Evolutionary conservation across 306 rosid genomes (phyloP).

Genomic region (Sesbania bispinosa): DNA sequence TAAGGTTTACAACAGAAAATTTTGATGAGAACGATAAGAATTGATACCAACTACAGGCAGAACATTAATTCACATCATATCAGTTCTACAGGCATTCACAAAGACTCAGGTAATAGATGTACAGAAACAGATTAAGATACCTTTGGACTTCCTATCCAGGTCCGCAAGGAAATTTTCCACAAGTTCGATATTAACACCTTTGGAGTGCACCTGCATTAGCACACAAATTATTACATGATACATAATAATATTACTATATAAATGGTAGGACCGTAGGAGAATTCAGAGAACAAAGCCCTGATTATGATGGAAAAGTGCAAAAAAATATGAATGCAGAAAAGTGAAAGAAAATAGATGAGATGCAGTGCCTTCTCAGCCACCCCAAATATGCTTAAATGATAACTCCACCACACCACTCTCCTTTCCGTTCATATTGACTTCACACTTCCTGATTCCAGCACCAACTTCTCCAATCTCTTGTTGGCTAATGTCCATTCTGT

Average conservation of each 20-base stretch:
- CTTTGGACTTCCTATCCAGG: conserved; percentile 63
- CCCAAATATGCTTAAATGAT: no score
- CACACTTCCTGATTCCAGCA: background rate
- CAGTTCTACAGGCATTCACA: background rate
- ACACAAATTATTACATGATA: background rate
- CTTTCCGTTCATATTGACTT: no score
- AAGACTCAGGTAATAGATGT: background rate
- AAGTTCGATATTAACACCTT: conserved; percentile 59
- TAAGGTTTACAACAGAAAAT: no score
- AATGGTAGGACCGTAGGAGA: background rate
- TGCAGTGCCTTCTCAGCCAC: background rate
- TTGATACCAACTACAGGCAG: no score
- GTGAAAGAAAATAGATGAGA: background rate
- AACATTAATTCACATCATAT: no score
- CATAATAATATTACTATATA: no score
- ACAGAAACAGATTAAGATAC: no score
- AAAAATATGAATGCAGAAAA: background rate
- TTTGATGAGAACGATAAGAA: no score
- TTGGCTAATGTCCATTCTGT: background rate
- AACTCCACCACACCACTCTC: no score
- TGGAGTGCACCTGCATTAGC: conserved; percentile 75
- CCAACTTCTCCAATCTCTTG: background rate
- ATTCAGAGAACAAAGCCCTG: background rate
- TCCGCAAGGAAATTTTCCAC: conserved; percentile 65
- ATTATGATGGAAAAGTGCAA: background rate